Evolutionary conservation across 2,329 filamentous ascomycete species (phyloP), one percentile per base, ranked within the genome.

Genomic region (Penicillium sp.): DNA sequence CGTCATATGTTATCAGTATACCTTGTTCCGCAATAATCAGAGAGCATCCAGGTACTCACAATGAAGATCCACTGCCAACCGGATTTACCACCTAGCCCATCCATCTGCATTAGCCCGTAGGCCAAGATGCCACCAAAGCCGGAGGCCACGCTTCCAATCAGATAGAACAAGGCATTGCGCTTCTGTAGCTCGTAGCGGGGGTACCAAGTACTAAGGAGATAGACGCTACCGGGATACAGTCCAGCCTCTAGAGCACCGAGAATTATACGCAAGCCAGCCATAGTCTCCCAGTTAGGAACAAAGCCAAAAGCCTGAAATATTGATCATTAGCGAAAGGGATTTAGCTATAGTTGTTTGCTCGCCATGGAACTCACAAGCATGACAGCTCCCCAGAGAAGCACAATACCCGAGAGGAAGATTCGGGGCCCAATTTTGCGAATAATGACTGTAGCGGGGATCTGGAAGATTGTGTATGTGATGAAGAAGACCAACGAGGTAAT

Each of bases 111-210:
- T 62, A 86, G 76, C 5, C 87, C 88, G 50, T 84, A 90, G 11
- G 88, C 85, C 1, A 91, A 76, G 43, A 91, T 85, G 51, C 87
- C 86, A 0, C 84, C 78, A 61, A 87, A 86, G 1, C 84, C 87
- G 0, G 84, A 81, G 0, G 87, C 84, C 6, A 87, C 76, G 58
- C 81, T 86, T 35, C 87, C 86, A 5, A 89, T 77, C 14, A 90
- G 78, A 67, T 89, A 90, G 64, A 90, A 90, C 23, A 81, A 69
- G 0, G 85, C 84, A 65, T 88, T 89, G 46, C 87, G 78, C 68
- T 86, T 87, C 47, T 87, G 86, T 16, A 90, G 79, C 70, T 90
- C 86, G 61, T 83, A 87, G 78, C 76, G 69, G 8, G 72, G 69
- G 51, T 78, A 77, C 75, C 75, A 77, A 4, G 73, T 76, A 13